A percentile compares a stretch with the other conserved stretches of the same genome.
These are phyloP conservation scores for Solanum virginianum DNA, from an alignment of 257 asterid genomes.

Conservation along the genomic window DNA sequence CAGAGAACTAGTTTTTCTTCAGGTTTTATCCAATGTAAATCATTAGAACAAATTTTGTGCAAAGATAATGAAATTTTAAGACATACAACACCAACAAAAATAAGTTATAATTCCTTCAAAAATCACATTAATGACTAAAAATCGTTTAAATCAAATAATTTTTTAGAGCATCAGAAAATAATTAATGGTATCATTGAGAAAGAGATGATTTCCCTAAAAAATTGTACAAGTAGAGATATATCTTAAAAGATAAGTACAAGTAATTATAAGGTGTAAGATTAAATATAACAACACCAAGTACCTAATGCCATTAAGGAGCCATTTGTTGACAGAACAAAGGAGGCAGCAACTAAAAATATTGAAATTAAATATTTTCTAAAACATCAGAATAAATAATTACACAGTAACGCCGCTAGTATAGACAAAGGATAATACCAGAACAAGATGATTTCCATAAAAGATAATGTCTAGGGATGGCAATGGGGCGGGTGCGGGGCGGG, in stretches of 20 bases:
- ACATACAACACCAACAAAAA: background rate
- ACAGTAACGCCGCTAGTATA: background rate
- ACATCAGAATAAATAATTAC: background rate
- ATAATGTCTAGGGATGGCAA: too few species aligned
- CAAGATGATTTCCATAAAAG: background rate
- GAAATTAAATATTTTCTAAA: background rate
- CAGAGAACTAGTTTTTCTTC: background rate
- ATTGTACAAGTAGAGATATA: background rate
- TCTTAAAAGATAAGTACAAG: too few species aligned
- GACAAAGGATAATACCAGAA: background rate
- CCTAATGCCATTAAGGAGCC: background rate
- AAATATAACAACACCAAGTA: background rate
- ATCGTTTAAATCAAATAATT: background rate
- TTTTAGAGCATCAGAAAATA: background rate
- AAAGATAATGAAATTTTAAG: background rate
- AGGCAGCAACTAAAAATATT: background rate
- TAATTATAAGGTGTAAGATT: background rate
- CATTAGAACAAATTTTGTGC: background rate
- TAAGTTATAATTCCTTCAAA: background rate
- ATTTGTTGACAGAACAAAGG: background rate
- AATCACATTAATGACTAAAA: background rate
- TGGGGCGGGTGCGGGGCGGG: too few species aligned
- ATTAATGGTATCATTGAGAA: background rate
- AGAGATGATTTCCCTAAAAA: background rate
- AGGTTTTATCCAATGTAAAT: background rate